Conservation (phyloP, 345 rosid genomes). For the Eucalyptus fibrosa region DNA sequence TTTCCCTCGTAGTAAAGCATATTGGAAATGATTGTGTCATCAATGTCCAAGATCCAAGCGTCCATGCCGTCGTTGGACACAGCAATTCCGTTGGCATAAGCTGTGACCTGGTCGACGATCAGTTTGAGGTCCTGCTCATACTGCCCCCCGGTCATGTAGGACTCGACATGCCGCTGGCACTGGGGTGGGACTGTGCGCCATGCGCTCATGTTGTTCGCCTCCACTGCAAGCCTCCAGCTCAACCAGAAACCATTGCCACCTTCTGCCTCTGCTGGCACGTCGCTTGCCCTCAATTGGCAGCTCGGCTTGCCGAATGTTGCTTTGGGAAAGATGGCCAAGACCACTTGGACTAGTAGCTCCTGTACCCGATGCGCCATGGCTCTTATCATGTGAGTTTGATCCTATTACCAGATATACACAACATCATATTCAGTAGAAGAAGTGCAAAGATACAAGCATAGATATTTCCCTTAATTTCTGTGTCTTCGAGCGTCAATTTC, state of each 20-base stretch:
- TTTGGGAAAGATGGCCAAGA: no score
- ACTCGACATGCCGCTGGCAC: constrained; percentile 42
- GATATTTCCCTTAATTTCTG: background rate
- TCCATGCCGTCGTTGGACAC: constrained; percentile 50
- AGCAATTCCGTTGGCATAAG: constrained; percentile 21
- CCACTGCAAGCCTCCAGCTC: constrained; percentile 81
- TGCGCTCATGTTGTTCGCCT: constrained; percentile 60
- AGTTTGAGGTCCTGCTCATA: constrained; percentile 50
- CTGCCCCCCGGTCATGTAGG: constrained; percentile 70
- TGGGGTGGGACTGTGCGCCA: constrained; percentile 71
- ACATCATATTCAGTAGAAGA: background rate
- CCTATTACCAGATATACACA: background rate
- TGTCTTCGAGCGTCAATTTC: background rate
- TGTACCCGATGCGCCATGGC: no score
- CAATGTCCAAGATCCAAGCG: constrained; percentile 87
- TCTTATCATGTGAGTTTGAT: background rate
- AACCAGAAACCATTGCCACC: constrained; percentile 16
- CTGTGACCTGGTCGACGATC: constrained; percentile 29
- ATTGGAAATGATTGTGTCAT: constrained; percentile 90
- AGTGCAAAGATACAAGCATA: background rate
- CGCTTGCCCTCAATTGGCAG: background rate
- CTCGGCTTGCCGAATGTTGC: background rate
- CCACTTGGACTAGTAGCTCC: no score
- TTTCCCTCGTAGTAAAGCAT: constrained; percentile 51
- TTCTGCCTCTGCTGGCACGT: background rate